phyloP scores from a whole-genome alignment of 371 early-diverging fungal species.

The Zancudomyces culisetae region DNA sequence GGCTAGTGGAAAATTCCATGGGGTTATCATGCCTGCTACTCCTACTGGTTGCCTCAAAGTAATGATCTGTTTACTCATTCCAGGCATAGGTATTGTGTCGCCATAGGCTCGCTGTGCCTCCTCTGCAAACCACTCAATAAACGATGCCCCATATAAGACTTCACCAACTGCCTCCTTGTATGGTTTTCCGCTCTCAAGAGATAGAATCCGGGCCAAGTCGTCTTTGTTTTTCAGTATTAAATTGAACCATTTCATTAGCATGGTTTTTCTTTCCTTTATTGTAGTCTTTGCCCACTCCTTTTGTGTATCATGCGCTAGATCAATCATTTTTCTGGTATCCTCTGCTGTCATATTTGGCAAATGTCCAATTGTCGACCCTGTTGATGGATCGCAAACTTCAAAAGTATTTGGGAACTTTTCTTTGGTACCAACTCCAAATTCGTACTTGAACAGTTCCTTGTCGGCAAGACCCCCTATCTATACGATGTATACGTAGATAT shows the following conservation, averaged over 20 bases:
- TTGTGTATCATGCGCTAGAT: slow-evolving; percentile 37
- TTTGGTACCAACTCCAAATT: neutral
- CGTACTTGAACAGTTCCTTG: neutral
- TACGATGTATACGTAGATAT: no score
- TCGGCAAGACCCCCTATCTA: neutral
- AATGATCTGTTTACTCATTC: slow-evolving; percentile 33
- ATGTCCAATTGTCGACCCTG: slow-evolving; percentile 36
- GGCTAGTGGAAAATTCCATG: slow-evolving; percentile 90
- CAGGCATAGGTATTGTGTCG: slow-evolving; percentile 49
- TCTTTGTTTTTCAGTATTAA: slow-evolving; percentile 44
- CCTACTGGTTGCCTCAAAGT: slow-evolving; percentile 70
- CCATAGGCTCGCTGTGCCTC: slow-evolving; percentile 69
- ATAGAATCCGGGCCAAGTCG: slow-evolving; percentile 56
- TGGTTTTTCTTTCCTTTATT: slow-evolving; percentile 36
- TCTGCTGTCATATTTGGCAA: slow-evolving; percentile 43
- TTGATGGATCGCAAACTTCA: slow-evolving; percentile 34
- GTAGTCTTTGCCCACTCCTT: slow-evolving; percentile 39
- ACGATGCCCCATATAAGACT: slow-evolving; percentile 53
- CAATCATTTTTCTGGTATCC: slow-evolving; percentile 38
- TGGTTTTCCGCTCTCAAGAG: slow-evolving; percentile 57
- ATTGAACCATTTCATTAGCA: slow-evolving; percentile 46
- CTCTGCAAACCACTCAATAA: slow-evolving; percentile 75
- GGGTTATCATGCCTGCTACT: slow-evolving; percentile 67
- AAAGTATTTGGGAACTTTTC: neutral
- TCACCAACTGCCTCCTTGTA: slow-evolving; percentile 33